Base-by-base conservation (phyloP, 2,329 filamentous ascomycete species). In the Sporothrix phasma region DNA sequence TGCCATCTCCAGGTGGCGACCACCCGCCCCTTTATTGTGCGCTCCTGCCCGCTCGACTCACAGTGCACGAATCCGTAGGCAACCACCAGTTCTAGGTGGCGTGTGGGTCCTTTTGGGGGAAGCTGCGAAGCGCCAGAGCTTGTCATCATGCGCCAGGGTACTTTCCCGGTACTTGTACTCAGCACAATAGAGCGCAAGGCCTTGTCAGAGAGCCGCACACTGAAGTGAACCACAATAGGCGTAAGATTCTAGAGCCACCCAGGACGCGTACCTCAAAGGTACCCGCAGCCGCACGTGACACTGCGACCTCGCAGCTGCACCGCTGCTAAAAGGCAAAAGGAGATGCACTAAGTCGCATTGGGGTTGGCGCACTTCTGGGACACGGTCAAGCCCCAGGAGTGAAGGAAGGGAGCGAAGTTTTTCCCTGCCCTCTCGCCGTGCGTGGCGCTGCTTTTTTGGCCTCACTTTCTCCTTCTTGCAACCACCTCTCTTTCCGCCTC, bases 331-430 rank as follows among this genome's bases (percentile, higher is more conserved):
- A 71, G 70, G 68, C 70, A 64, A 67, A 72, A 71, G 70, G 67
- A 71, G 64, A 43, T 39, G 29, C 54, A 59, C 67, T 69, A 64
- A 65, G 56, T 72, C 69, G 15, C 69, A 70, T 69, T 2, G 2
- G 76, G n/a, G 67, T 78, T 79, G 77, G 53, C 15, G 24, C 24
- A 6, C 39, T 64, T 43, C 43, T 56, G 39, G 61, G 46, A 65
- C 64, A 65, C 64, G 60, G 45, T 65, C 73, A 72, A 74, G 10
- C 73, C 46, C 73, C 73, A 74, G 34, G 45, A 34, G 56, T n/a
- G 62, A 71, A 74, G 75, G 71, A 74, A 73, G 54, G 58, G 45
- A 65, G 65, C 78, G 76, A 76, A 75, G 76, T 76, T 78, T 77
- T 76, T 75, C 71, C 70, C 72, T 73, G 71, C 74, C 73, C 72